Evolutionary conservation across 78 protist genomes (phyloP).

Genomic region (Polysphondylium violaceum): DNA sequence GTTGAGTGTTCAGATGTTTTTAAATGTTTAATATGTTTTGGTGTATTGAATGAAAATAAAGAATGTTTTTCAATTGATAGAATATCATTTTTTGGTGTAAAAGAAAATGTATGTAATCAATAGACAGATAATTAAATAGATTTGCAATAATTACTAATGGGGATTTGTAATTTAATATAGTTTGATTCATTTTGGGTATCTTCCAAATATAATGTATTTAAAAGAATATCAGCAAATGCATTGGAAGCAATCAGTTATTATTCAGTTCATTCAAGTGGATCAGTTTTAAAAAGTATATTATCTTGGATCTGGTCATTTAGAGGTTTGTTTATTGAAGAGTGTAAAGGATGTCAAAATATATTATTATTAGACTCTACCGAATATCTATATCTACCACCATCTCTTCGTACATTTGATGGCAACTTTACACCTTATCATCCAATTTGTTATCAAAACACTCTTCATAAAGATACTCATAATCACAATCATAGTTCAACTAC

Average conservation of each 20-base stretch:
- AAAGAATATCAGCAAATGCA: slow-evolving; percentile 43
- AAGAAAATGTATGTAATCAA: slow-evolving; percentile 30
- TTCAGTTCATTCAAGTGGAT: slow-evolving; percentile 18
- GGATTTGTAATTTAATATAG: not conserved
- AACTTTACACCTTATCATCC: slow-evolving; percentile 65
- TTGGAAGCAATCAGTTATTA: slow-evolving; percentile 63
- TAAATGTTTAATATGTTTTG: slow-evolving; percentile 58
- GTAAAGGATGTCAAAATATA: slow-evolving; percentile 56
- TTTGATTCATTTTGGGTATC: slow-evolving; percentile 73
- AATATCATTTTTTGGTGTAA: slow-evolving; percentile 62
- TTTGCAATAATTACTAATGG: no score
- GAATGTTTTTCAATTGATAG: slow-evolving; percentile 60
- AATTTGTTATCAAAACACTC: slow-evolving; percentile 50
- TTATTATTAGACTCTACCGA: slow-evolving; percentile 45
- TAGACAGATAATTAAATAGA: not conserved
- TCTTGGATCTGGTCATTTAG: slow-evolving; percentile 71
- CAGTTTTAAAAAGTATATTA: slow-evolving; percentile 54
- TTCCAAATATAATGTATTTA: slow-evolving; percentile 60
- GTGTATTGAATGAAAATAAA: slow-evolving; percentile 29
- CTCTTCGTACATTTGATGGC: slow-evolving; percentile 66
- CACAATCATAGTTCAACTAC: not conserved
- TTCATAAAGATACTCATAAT: no score
- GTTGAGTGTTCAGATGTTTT: slow-evolving; percentile 52
- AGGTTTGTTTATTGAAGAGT: slow-evolving; percentile 75
- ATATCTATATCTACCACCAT: slow-evolving; percentile 62